These are phyloP conservation scores for Chalciporus piperatus DNA, from an alignment of 768 basidiomycete species.

Conservation along the genomic window DNA sequence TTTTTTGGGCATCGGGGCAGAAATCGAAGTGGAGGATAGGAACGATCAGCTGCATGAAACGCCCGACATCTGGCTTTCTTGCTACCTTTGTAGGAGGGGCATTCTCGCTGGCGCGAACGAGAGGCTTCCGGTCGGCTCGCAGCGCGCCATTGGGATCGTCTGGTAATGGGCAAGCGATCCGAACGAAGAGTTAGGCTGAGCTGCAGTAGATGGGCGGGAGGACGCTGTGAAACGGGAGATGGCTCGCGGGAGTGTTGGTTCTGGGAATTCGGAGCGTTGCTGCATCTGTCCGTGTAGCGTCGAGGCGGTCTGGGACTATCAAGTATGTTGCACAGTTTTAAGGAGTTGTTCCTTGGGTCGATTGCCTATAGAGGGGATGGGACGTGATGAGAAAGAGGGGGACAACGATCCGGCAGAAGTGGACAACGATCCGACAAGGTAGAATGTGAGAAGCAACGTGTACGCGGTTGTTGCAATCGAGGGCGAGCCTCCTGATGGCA, in stretches of 20 bases:
- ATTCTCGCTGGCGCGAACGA: constrained; percentile 47
- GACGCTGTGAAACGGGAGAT: too few relatives aligned
- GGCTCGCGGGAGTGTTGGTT: too few relatives aligned
- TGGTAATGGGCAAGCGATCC: too few relatives aligned
- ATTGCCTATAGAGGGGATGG: too few relatives aligned
- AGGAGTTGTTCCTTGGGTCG: constrained; percentile 30
- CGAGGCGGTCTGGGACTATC: constrained; percentile 41
- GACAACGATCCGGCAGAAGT: too few relatives aligned
- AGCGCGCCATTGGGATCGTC: too few relatives aligned
- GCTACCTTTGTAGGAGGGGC: too few relatives aligned
- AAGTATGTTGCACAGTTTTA: constrained; percentile 47
- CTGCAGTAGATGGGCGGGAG: too few relatives aligned
- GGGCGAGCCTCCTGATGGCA: too few relatives aligned
- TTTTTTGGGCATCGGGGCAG: constrained; percentile 73
- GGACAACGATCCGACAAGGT: too few relatives aligned
- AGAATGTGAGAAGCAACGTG: constrained; percentile 65
- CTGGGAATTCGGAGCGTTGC: constrained; percentile 24
- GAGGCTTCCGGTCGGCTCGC: constrained; percentile 19
- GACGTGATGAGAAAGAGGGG: too few relatives aligned
- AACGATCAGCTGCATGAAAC: constrained; percentile 85
- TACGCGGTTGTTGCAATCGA: constrained; percentile 86
- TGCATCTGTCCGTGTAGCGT: constrained; percentile 38
- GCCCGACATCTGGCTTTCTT: constrained; percentile 38
- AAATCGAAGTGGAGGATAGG: constrained; percentile 60
- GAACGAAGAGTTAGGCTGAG: too few relatives aligned